Conservation (phyloP, 2,329 filamentous ascomycete genomes). For the Penicillium sp. region DNA sequence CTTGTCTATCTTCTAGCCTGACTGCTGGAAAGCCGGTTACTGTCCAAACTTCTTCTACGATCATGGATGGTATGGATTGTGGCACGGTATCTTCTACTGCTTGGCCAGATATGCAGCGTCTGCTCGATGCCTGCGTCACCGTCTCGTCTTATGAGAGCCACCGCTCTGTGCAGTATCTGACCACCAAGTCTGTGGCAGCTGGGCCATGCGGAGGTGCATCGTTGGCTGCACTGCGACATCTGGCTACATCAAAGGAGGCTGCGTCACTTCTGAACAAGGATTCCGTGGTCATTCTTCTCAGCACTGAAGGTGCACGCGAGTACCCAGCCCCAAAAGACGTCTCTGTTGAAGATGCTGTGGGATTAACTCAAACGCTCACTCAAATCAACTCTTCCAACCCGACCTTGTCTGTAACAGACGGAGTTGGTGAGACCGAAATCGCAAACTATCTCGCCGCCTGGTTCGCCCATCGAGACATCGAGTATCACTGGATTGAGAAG, state of each 20-base stretch:
- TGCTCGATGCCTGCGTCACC: constrained; percentile 60
- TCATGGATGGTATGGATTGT: constrained; percentile 73
- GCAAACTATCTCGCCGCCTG: constrained; percentile 50
- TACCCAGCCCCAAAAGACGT: constrained; percentile 50
- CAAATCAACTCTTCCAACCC: constrained; percentile 53
- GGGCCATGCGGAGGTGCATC: constrained; percentile 64
- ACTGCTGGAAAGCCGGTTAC: constrained; percentile 48
- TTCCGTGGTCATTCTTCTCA: constrained; percentile 64
- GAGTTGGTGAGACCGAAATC: constrained; percentile 49
- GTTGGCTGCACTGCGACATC: constrained; percentile 53
- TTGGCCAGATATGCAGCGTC: constrained; percentile 58
- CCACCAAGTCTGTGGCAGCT: constrained; percentile 46
- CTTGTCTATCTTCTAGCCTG: constrained; percentile 52
- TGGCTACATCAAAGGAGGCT: constrained; percentile 35
- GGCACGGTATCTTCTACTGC: constrained; percentile 65
- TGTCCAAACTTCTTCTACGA: constrained; percentile 59
- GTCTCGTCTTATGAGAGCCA: constrained; percentile 65
- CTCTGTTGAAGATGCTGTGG: constrained; percentile 42
- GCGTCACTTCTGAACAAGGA: constrained; percentile 37
- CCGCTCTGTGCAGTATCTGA: constrained; percentile 55
- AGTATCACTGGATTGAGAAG: constrained; percentile 51
- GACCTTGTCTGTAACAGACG: constrained; percentile 41
- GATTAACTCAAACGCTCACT: constrained; percentile 47
- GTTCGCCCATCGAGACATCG: constrained; percentile 53
- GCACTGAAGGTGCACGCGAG: constrained; percentile 61